Base-by-base conservation (phyloP, 2,329 filamentous ascomycete species). In the Sordariomycetes sp. region DNA sequence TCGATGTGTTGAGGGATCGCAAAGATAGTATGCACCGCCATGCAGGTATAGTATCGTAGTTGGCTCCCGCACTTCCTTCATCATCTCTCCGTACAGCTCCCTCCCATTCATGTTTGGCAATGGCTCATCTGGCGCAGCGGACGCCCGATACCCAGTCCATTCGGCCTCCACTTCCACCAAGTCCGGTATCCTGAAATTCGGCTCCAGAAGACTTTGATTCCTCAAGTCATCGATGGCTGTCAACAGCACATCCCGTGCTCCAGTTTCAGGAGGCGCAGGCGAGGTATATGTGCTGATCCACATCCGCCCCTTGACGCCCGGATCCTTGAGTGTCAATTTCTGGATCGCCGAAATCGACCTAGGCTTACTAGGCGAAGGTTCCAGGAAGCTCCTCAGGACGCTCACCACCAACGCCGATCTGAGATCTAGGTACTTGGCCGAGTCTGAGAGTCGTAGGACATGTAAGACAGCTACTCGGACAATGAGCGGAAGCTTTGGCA, bases 281-380 rank as follows among this genome's bases (percentile, higher is more conserved):
- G 86, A 61, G 1, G 70, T 72, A 27, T 83, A 79, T 35, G 75
- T 82, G 46, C 79, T 80, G 17, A 94, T 68, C 88, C 88, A 95
- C 43, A 92, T 76, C 29, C 72, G 74, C 4, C 86, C 86, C 51
- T 85, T 87, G 49, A 93, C 64, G 1, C 75, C 77, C 0, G 71
- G 71, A 35, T 83, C 81, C 37, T 66, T 73, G 29, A 72, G 59
- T 2, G 74, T 72, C n/a, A 73, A 46, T 27, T 59, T 63, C 56
- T 95, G 90, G 6, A 72, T 59, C 39, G 75, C 69, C 1, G 70
- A 63, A 17, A 93, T 58, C 18, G 75, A 64, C n/a, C 46, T 51
- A 0, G 67, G 64, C 12, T 57, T 60, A 3, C 58, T 54, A 5
- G 63, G 58, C 4, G 58, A 54, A 4, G 63, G 58, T 11, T 55